Base-by-base conservation (phyloP, 1,284 basidiomycete genomes). In the Sparassis latifolia region DNA sequence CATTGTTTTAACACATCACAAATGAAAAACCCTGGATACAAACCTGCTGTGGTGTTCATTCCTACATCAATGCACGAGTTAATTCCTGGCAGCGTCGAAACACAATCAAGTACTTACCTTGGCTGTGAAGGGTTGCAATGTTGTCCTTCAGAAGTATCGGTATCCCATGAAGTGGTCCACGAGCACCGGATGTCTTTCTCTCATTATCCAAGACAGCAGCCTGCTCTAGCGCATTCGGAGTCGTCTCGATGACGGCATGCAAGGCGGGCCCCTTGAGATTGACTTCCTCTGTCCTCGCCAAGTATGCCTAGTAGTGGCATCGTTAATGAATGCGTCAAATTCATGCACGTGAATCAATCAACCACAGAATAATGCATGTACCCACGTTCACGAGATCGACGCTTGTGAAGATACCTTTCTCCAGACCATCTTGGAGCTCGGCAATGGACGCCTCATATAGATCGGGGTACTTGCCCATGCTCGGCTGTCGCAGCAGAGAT, bases 71-170 rank as follows among this genome's bases (percentile, higher is more conserved):
- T 44, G 29, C 45, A 27, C 38, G 35, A 2, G 30, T 6, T 5
- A 3, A 28, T 35, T 42, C 30, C 7, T 3, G n/a, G 20, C 20
- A 20, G 20, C 20, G 20, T 20, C 20, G 20, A 20, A 20, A 20
- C 20, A 20, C 20, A 20, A 20, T 20, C 7, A 4, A 28, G 29
- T 27, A n/a, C 47, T 39, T 47, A 63, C 69, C 69, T 55, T 70
- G 68, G 7, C 56, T 57, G 30, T 64, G 53, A 29, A 66, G 47
- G 1, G 74, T 74, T 0, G 75, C 82, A 33, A 85, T 84, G 58
- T 85, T 86, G 61, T 86, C 84, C 66, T 89, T 89, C 44, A 89
- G 55, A 3, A 88, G 65, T 37, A 89, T 72, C 0, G 86, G 86
- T 31, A 89, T 86, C 0, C 86, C 86, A 58, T 88, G 85, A 37